These are phyloP conservation scores for Calvatia gigantea DNA, from an alignment of 768 basidiomycete genomes.

Conservation along the genomic window DNA sequence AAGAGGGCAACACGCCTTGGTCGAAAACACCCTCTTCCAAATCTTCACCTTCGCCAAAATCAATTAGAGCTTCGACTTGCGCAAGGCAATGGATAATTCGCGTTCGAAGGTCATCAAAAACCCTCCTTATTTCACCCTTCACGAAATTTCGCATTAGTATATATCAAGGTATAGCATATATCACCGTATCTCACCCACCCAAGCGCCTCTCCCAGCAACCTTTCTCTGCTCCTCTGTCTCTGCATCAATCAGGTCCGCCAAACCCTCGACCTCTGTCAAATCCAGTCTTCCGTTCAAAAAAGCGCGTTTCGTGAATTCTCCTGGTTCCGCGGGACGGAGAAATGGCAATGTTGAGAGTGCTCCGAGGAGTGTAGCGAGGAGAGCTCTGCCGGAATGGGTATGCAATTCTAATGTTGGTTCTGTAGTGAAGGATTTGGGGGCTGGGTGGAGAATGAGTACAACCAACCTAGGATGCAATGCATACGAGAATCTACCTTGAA, in stretches of 20 bases:
- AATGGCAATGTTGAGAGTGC: conserved; percentile 59
- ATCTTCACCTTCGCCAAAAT: conserved; percentile 91
- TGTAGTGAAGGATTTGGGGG: conserved; percentile 78
- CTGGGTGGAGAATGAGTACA: conserved; percentile 31
- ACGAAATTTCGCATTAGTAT: background rate
- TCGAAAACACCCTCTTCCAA: conserved; percentile 80
- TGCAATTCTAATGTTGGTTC: conserved; percentile 84
- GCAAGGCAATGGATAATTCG: conserved; percentile 73
- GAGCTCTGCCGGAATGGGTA: conserved; percentile 81
- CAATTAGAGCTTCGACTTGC: conserved; percentile 83
- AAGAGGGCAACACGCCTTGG: conserved; percentile 42
- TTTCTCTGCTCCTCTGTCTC: conserved; percentile 83
- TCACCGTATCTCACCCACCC: conserved; percentile 41
- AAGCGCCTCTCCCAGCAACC: conserved; percentile 64
- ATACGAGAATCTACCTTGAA: conserved; percentile 50
- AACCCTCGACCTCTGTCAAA: conserved; percentile 84
- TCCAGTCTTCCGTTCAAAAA: conserved; percentile 80
- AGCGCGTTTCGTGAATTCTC: conserved; percentile 87
- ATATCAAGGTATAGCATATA: background rate
- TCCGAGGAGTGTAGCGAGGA: conserved; percentile 65
- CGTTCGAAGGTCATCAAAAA: conserved; percentile 60
- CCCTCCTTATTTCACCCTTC: conserved; percentile 60
- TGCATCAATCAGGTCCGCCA: conserved; percentile 84
- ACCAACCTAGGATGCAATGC: background rate
- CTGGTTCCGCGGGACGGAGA: conserved; percentile 77